Evolutionary conservation across 306 rosid genomes (phyloP).

Genomic region (Trifolium pratense): DNA sequence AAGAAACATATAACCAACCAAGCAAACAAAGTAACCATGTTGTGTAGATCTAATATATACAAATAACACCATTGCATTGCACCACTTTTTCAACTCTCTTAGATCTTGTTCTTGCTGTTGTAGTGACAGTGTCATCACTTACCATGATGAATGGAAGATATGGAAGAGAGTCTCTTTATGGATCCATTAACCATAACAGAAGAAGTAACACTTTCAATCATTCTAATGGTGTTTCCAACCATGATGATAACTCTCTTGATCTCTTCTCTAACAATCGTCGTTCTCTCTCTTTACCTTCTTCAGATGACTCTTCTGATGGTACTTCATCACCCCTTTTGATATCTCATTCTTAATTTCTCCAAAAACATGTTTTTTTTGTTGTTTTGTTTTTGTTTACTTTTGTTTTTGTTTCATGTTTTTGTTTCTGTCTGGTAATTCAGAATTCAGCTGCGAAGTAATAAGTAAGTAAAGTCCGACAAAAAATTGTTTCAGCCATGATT

Average conservation of each 20-base stretch:
- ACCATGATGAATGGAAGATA: slow-evolving; percentile 54
- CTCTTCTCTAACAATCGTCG: slow-evolving; percentile 89
- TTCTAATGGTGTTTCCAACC: slow-evolving; percentile 40
- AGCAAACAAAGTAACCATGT: neutral
- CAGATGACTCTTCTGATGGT: slow-evolving; percentile 92
- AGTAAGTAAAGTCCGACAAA: neutral
- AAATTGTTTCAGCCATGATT: neutral
- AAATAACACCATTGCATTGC: slow-evolving; percentile 8
- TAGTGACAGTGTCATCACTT: neutral
- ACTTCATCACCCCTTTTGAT: slow-evolving; percentile 18
- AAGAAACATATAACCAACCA: neutral
- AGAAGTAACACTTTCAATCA: slow-evolving; percentile 60
- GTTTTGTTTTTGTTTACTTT: too few species aligned
- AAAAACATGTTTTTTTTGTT: neutral
- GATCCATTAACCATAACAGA: slow-evolving; percentile 60
- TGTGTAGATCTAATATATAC: neutral
- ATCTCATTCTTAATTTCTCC: slow-evolving; percentile 20
- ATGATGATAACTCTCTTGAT: slow-evolving; percentile 70
- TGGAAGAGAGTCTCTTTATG: slow-evolving; percentile 62
- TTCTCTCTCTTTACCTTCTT: slow-evolving; percentile 71
- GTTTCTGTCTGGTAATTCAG: neutral
- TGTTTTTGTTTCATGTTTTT: too few species aligned
- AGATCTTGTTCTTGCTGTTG: neutral
- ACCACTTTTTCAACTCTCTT: neutral
- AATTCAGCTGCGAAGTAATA: neutral